Percentiles rank a stretch among this genome's conserved stretches.
Evolutionary conservation across 306 rosid genomes (phyloP).

Genomic region (Cicer yamashitae): DNA sequence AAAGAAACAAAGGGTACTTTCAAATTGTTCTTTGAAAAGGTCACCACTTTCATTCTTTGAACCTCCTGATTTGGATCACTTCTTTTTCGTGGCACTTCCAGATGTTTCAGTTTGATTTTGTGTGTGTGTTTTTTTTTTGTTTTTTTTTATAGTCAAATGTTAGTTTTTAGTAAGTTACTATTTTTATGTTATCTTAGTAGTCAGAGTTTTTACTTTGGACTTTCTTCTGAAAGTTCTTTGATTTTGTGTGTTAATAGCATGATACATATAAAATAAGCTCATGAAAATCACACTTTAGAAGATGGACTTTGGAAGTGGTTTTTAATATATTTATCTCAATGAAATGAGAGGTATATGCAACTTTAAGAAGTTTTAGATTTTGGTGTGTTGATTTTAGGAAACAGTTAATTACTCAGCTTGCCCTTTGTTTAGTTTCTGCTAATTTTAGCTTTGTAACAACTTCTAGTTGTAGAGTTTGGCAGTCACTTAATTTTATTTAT

Average conservation of each 20-base stretch:
- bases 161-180: no score
- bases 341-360: constrained; percentile 30
- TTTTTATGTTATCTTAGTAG: no score
- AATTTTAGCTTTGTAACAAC: constrained; percentile 50
- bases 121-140: not conserved
- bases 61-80: constrained; percentile 90
- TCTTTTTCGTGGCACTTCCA: constrained; percentile 65
- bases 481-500: constrained; percentile 39
- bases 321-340: not conserved
- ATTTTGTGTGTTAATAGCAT: constrained; percentile 13
- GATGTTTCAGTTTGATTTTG: constrained; percentile 73
- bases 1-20: constrained; percentile 68
- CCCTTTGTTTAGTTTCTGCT: constrained; percentile 40
- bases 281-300: constrained; percentile 48
- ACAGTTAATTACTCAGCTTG: constrained; percentile 27
- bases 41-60: constrained; percentile 84
- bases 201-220: no score
- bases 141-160: no score
- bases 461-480: constrained; percentile 67
- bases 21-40: constrained; percentile 62
- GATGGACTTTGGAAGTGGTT: constrained; percentile 53
- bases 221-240: no score
- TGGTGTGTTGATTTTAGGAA: constrained; percentile 55
- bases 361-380: constrained; percentile 40
- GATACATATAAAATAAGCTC: constrained; percentile 40